Conservation (phyloP, 768 basidiomycete genomes). For the Boletus bicolor region DNA sequence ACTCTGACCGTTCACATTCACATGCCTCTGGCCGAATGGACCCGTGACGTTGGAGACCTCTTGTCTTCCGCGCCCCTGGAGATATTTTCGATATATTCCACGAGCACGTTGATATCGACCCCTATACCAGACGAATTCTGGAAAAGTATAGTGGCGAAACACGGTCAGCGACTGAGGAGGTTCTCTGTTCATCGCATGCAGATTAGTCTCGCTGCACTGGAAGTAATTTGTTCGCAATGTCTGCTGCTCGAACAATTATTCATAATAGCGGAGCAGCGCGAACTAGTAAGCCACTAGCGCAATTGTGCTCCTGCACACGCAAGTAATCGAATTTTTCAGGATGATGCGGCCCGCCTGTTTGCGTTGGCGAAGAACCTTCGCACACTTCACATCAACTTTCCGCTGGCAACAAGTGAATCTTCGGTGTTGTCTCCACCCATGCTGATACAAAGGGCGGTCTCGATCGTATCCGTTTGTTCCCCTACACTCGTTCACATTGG, state of each 20-base stretch:
- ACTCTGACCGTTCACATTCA: conserved; percentile 52
- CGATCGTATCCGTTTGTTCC: conserved; percentile 49
- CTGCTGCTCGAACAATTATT: conserved; percentile 59
- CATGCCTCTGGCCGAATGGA: conserved; percentile 43
- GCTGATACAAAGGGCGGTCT: conserved; percentile 37
- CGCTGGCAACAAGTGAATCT: conserved; percentile 21
- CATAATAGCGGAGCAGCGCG: conserved; percentile 47
- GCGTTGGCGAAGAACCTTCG: conserved; percentile 45
- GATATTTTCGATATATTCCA: conserved; percentile 60
- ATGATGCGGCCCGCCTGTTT: conserved; percentile 33
- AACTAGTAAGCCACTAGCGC: conserved; percentile 38
- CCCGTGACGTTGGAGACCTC: conserved; percentile 38
- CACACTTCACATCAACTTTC: conserved; percentile 60
- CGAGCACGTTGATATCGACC: conserved; percentile 39
- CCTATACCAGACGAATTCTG: conserved; percentile 49
- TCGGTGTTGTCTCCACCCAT: conserved; percentile 12
- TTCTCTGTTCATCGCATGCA: conserved; percentile 67
- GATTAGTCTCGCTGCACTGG: conserved; percentile 48
- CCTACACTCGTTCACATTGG: conserved; percentile 59
- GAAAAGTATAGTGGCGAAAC: conserved; percentile 44
- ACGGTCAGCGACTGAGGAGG: conserved; percentile 48
- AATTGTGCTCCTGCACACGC: neutral
- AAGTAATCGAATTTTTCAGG: conserved; percentile 8
- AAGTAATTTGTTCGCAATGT: conserved; percentile 54
- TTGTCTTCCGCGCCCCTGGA: conserved; percentile 51